Conservation (phyloP, 345 rosid species). For the Brassica nigra region DNA sequence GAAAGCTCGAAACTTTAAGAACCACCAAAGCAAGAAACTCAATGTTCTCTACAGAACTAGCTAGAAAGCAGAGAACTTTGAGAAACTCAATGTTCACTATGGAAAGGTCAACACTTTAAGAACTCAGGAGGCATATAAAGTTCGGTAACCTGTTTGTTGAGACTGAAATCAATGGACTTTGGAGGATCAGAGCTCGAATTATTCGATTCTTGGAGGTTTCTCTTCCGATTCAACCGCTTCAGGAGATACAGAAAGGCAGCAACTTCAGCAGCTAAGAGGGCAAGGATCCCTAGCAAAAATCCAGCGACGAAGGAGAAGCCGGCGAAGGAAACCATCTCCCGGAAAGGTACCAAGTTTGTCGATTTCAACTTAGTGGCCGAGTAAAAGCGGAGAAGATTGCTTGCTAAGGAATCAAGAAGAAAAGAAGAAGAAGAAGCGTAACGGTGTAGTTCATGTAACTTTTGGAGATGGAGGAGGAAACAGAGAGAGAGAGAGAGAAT, state of each 20-base stretch:
- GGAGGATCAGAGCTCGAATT: constrained; percentile 38
- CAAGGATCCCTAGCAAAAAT: constrained; percentile 48
- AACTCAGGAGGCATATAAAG: no score
- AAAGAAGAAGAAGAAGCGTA: constrained; percentile 35
- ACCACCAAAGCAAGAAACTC: no score
- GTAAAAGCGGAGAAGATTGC: constrained; percentile 8
- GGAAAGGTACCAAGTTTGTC: not conserved
- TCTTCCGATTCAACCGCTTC: constrained; percentile 45
- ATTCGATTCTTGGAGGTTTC: constrained; percentile 20
- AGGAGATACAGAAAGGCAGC: constrained; percentile 40
- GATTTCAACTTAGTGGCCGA: not conserved
- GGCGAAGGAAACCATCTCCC: constrained; percentile 33
- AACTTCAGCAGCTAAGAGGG: constrained; percentile 41
- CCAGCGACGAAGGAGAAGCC: constrained; percentile 45
- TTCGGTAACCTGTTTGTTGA: constrained; percentile 61
- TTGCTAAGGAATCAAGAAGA: constrained; percentile 30
- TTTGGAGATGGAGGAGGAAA: not conserved
- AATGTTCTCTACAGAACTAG: no score
- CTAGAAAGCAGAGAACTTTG: no score
- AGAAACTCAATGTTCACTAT: not conserved
- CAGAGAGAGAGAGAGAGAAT: not conserved
- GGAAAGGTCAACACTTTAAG: no score
- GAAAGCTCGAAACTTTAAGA: no score
- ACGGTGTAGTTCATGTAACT: constrained; percentile 13
- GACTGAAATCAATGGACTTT: constrained; percentile 49